Conservation (phyloP, 2,329 filamentous ascomycete species). For the Pseudonectria buxi region DNA sequence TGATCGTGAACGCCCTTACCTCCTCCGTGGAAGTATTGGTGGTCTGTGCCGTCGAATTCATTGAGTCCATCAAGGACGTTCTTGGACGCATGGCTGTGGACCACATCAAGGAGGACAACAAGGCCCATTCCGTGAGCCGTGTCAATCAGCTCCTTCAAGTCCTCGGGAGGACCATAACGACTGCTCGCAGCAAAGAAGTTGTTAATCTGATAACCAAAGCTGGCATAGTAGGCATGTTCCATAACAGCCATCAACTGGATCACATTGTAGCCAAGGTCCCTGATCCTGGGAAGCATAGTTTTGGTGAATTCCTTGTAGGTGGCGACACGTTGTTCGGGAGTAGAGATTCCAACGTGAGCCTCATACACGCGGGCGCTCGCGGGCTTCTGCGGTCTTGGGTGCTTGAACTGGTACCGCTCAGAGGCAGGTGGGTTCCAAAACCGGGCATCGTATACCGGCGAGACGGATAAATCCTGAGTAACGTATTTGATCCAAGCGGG, state of each 20-base stretch:
- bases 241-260: slow-evolving; percentile 99
- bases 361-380: slow-evolving; percentile 88
- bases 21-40: slow-evolving; percentile 92
- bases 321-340: slow-evolving; percentile 77
- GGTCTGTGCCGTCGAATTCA: slow-evolving; percentile 90
- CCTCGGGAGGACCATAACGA: slow-evolving; percentile 87
- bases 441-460: slow-evolving; percentile 85
- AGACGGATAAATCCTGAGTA: slow-evolving; percentile 84
- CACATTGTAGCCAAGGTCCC: slow-evolving; percentile 86
- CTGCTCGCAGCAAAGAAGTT: slow-evolving; percentile 98
- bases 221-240: slow-evolving; percentile 99
- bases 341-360: slow-evolving; percentile 97
- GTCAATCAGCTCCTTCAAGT: slow-evolving; percentile 93
- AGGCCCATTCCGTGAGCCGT: slow-evolving; percentile 88
- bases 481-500: slow-evolving; percentile 98
- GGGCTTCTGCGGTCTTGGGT: slow-evolving; percentile 75
- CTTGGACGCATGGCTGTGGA: slow-evolving; percentile 97
- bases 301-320: slow-evolving; percentile 97
- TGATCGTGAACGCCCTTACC: slow-evolving; percentile 79
- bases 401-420: slow-evolving; percentile 78
- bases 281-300: slow-evolving; percentile 86
- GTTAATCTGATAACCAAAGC: slow-evolving; percentile 98
- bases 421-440: slow-evolving; percentile 89
- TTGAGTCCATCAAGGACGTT: slow-evolving; percentile 94
- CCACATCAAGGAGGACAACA: slow-evolving; percentile 86